Conservation (phyloP, 805 yeast species). For the Teunomyces lycoperdinae region DNA sequence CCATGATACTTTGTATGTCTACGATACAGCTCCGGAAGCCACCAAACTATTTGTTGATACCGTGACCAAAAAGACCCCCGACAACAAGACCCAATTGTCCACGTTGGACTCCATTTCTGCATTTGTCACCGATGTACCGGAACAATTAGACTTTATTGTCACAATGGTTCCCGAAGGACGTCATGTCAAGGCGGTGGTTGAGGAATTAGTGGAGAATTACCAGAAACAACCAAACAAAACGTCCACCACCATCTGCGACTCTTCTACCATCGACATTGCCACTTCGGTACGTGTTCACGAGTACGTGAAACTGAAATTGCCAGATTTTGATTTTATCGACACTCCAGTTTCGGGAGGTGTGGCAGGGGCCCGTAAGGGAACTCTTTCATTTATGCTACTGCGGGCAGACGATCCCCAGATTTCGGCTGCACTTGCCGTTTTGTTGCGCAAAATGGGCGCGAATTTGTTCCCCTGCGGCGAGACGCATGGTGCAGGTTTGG, state of each 20-base stretch:
- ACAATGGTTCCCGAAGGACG: slow-evolving; percentile 57
- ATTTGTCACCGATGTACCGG: slow-evolving; percentile 29
- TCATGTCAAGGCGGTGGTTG: slow-evolving; percentile 43
- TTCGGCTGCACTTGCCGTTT: slow-evolving; percentile 26
- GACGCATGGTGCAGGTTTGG: slow-evolving; percentile 49
- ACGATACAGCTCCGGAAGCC: slow-evolving; percentile 37
- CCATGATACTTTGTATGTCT: slow-evolving; percentile 40
- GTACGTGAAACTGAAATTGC: slow-evolving; percentile 28
- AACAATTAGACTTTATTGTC: slow-evolving; percentile 39
- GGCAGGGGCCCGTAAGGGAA: slow-evolving; percentile 50
- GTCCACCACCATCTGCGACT: slow-evolving; percentile 37
- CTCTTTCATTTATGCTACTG: slow-evolving; percentile 53
- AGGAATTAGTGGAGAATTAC: slow-evolving; percentile 34
- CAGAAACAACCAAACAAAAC: slow-evolving; percentile 10
- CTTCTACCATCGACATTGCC: slow-evolving; percentile 51
- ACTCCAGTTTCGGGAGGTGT: slow-evolving; percentile 59
- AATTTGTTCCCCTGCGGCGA: slow-evolving; percentile 49
- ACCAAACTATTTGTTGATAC: slow-evolving; percentile 20
- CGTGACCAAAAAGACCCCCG: slow-evolving; percentile 23
- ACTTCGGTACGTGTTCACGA: slow-evolving; percentile 43
- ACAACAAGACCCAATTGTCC: slow-evolving; percentile 16
- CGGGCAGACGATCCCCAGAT: slow-evolving; percentile 26
- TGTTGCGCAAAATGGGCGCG: slow-evolving; percentile 44
- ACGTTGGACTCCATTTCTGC: slow-evolving; percentile 19
- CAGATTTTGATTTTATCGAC: slow-evolving; percentile 46